Percentiles rank a stretch among this genome's conserved stretches.
These are phyloP conservation scores for Malus sylvestris DNA, from an alignment of 306 rosid genomes.

Conservation along the genomic window DNA sequence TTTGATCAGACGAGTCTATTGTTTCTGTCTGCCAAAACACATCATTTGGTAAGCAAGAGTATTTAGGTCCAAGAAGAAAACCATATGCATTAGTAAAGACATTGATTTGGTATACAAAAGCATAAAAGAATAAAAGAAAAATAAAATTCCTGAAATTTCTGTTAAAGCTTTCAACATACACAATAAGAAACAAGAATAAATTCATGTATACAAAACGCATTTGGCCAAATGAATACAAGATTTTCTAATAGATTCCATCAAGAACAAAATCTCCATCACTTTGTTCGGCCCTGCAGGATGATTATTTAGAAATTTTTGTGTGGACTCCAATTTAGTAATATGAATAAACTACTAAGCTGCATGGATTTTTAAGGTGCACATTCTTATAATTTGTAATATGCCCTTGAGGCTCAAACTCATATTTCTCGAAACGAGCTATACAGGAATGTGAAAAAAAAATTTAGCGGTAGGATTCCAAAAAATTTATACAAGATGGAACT, in stretches of 20 bases:
- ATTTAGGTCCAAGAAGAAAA: not conserved
- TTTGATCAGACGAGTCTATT: conserved; percentile 58
- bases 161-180: not conserved
- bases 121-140: not conserved
- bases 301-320: too few relatives aligned
- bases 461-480: conserved; percentile 3
- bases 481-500: not conserved
- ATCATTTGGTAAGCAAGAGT: not conserved
- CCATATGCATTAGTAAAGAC: not conserved
- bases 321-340: not conserved
- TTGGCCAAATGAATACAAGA: not conserved
- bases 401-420: not conserved
- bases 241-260: not conserved
- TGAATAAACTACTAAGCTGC: not conserved
- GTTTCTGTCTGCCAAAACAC: conserved; percentile 66
- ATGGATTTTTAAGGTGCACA: too few relatives aligned
- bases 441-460: not conserved
- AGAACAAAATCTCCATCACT: too few relatives aligned
- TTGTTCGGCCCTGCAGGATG: too few relatives aligned
- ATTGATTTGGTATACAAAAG: not conserved
- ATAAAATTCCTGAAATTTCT: not conserved
- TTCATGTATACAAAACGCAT: not conserved
- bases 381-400: too few relatives aligned
- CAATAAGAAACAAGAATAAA: not conserved
- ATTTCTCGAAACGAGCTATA: not conserved